Base-by-base conservation (phyloP, 495 filamentous ascomycete genomes). In the Podospora fimiseda region DNA sequence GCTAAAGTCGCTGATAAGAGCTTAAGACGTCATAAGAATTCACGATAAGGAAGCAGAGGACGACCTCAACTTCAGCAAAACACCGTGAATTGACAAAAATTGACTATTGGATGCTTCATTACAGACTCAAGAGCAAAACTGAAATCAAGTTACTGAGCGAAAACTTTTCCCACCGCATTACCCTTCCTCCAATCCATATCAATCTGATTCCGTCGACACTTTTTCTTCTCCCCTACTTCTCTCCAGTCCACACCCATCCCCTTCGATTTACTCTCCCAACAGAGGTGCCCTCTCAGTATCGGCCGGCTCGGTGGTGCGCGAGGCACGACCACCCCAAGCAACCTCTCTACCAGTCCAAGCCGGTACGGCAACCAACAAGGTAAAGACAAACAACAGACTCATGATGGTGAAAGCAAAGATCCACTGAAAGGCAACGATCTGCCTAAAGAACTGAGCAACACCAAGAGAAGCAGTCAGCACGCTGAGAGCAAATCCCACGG, bases 361-460 rank as follows among this genome's bases (percentile, higher is more conserved):
- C 6, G 87, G 84, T 21, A 83, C 66, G 4, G 83, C 84, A 47
- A 90, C 73, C 22, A 80, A 69, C 1, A 85, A 47, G 1, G 85
- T 86, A 2, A 74, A 64, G 9, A 88, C 60, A 61, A 90, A 82
- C 47, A 94, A 79, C 37, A 89, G 64, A 1, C 72, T 81, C 77
- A 91, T 90, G 65, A 94, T 85, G 55, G 80, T 74, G 60, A 94
- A 91, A 24, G 89, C 88, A 63, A 94, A 95, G 67, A 90, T 90
- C 90, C 88, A 94, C 71, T 96, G 90, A 50, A 93, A 70, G 1
- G 86, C 82, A 54, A 91, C 76, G 37, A 81, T 62, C 66, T 87
- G 83, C 60, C 78, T 75, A 37, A 80, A 67, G 68, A 93, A 79
- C 65, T 95, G 89, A 14, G 78, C 76, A 14, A 94, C 80, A 9